A percentile compares a stretch with the other conserved stretches of the same genome.
These are phyloP conservation scores for Taphrina flavorubra DNA, from an alignment of 1,139 yeast species.

Conservation along the genomic window DNA sequence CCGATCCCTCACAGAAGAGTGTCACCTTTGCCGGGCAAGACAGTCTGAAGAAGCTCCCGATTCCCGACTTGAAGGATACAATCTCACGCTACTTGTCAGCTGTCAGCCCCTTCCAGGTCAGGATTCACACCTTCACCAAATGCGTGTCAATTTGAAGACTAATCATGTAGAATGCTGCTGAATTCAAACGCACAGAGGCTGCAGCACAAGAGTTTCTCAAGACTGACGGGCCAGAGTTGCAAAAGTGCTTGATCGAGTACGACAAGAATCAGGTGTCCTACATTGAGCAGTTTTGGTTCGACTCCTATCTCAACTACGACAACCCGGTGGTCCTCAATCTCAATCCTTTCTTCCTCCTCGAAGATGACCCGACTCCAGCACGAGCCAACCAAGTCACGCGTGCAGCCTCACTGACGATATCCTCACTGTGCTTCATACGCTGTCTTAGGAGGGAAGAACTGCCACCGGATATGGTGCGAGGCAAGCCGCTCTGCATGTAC, in stretches of 20 bases:
- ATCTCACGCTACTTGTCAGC: conserved; percentile 67
- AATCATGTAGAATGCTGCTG: conserved; percentile 59
- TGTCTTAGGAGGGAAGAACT: conserved; percentile 77
- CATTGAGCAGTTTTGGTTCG: conserved; percentile 94
- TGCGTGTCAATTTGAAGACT: neutral
- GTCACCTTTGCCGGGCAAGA: conserved; percentile 65
- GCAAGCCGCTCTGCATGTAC: conserved; percentile 83
- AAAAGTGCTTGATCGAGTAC: conserved; percentile 67
- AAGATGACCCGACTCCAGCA: conserved; percentile 88
- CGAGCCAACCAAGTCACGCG: conserved; percentile 73
- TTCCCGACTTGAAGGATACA: conserved; percentile 73
- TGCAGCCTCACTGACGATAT: conserved; percentile 79
- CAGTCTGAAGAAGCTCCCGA: conserved; percentile 68
- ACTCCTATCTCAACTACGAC: conserved; percentile 82
- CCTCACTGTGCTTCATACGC: conserved; percentile 76
- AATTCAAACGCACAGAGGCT: conserved; percentile 64
- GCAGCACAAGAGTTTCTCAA: conserved; percentile 67
- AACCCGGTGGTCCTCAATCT: conserved; percentile 83
- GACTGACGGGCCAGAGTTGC: conserved; percentile 66
- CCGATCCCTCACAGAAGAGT: neutral
- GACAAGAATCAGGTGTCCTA: conserved; percentile 71
- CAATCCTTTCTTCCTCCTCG: conserved; percentile 84
- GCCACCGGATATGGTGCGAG: conserved; percentile 71
- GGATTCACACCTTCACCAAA: neutral
- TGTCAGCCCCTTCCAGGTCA: conserved; percentile 68